Percentiles rank a stretch among this genome's conserved stretches.
phyloP scores from a whole-genome alignment of 345 rosid genomes.

The Brassica cretica region DNA sequence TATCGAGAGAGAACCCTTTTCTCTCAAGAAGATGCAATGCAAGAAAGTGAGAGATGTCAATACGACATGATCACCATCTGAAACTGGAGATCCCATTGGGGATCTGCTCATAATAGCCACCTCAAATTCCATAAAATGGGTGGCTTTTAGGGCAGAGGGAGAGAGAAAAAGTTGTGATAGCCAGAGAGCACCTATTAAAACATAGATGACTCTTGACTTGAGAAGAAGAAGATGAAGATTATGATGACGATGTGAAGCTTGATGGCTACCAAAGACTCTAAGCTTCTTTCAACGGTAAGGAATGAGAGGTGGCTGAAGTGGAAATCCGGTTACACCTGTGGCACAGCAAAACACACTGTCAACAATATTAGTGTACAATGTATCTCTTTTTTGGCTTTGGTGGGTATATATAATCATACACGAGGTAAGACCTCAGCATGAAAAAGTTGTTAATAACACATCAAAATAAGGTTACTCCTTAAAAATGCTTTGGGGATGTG shows the following conservation, averaged over 20 bases:
- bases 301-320: slow-evolving; percentile 37
- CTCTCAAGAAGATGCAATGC: slow-evolving; percentile 31
- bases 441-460: no score
- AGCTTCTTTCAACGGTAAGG: slow-evolving; percentile 26
- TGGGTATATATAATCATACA: neutral
- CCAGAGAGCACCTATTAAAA: slow-evolving; percentile 18
- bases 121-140: slow-evolving; percentile 37
- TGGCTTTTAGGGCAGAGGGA: slow-evolving; percentile 23
- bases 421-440: neutral
- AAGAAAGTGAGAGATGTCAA: slow-evolving; percentile 29
- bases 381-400: slow-evolving; percentile 6
- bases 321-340: slow-evolving; percentile 33
- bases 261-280: neutral
- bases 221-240: neutral
- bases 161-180: slow-evolving; percentile 21
- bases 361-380: slow-evolving; percentile 15
- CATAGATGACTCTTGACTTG: slow-evolving; percentile 31
- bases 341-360: slow-evolving; percentile 8
- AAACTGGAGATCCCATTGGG: slow-evolving; percentile 23
- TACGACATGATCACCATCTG: slow-evolving; percentile 27
- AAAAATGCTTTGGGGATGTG: no score
- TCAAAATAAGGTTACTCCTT: no score
- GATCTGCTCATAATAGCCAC: slow-evolving; percentile 22
- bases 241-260: slow-evolving; percentile 24
- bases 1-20: slow-evolving; percentile 6